These are phyloP conservation scores for Neurospora sp. DNA, from an alignment of 495 filamentous ascomycete species.

Conservation along the genomic window DNA sequence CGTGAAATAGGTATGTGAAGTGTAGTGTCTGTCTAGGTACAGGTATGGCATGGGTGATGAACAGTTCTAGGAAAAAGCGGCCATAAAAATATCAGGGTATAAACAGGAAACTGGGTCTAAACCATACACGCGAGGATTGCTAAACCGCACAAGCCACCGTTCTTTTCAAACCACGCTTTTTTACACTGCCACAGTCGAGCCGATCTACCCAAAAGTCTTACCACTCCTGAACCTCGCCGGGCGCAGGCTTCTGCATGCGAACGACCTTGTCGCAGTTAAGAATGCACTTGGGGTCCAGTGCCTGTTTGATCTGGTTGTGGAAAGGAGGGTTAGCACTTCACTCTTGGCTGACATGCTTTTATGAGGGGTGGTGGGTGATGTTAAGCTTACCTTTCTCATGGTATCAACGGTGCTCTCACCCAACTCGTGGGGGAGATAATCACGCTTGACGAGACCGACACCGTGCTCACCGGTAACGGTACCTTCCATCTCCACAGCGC, in stretches of 20 bases:
- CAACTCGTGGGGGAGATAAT: conserved; percentile 67
- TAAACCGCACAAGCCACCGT: background rate
- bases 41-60: background rate
- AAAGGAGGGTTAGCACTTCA: background rate
- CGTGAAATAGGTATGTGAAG: background rate
- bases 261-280: conserved; percentile 78
- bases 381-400: conserved; percentile 56
- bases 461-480: conserved; percentile 81
- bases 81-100: background rate
- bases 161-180: background rate
- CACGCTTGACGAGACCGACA: conserved; percentile 70
- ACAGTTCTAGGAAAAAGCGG: background rate
- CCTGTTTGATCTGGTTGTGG: conserved; percentile 45
- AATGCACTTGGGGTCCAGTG: conserved; percentile 67
- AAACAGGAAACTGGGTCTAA: background rate
- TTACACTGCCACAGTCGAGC: background rate
- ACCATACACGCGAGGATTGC: background rate
- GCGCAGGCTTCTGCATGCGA: conserved; percentile 43
- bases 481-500: conserved; percentile 72
- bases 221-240: conserved; percentile 43
- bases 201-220: conserved; percentile 11
- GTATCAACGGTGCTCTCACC: conserved; percentile 62
- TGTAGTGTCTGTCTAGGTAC: background rate
- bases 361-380: background rate
- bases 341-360: background rate